A percentile compares a stretch with the other conserved stretches of the same genome.
These are phyloP conservation scores for Cairneyella variabilis DNA, from an alignment of 495 filamentous ascomycete genomes.

Conservation along the genomic window DNA sequence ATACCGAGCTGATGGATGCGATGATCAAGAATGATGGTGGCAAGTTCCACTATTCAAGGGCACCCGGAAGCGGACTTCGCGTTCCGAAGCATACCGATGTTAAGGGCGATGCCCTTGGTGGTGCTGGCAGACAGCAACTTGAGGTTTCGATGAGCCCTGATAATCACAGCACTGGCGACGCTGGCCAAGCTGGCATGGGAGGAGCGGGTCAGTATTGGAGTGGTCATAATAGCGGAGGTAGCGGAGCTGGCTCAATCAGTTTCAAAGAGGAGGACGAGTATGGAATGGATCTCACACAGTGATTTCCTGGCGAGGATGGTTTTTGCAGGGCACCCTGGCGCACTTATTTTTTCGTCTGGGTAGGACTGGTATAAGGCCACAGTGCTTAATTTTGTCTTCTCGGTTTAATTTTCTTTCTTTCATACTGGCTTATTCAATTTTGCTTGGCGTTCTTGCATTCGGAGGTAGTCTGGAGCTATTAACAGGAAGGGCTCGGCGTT, in stretches of 20 bases:
- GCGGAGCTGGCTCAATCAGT: slow-evolving; percentile 45
- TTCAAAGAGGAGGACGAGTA: slow-evolving; percentile 95
- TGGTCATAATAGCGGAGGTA: slow-evolving; percentile 60
- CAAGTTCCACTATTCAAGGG: slow-evolving; percentile 76
- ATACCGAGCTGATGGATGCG: slow-evolving; percentile 81
- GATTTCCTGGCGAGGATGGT: slow-evolving; percentile 37
- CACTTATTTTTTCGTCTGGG: neutral
- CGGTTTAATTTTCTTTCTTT: slow-evolving; percentile 27
- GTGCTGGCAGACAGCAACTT: slow-evolving; percentile 44
- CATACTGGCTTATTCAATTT: slow-evolving; percentile 18
- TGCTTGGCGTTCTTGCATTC: slow-evolving; percentile 24
- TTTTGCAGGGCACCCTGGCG: slow-evolving; percentile 19
- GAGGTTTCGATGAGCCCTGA: slow-evolving; percentile 64
- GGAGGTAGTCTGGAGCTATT: slow-evolving; percentile 25
- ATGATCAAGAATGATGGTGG: slow-evolving; percentile 70
- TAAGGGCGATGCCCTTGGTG: slow-evolving; percentile 67
- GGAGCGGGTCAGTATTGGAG: slow-evolving; percentile 66
- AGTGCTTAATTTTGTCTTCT: slow-evolving; percentile 25
- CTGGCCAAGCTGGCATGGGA: slow-evolving; percentile 43
- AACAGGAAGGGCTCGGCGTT: slow-evolving; percentile 20
- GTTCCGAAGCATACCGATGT: slow-evolving; percentile 92
- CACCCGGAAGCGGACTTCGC: slow-evolving; percentile 77
- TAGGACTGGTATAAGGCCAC: neutral
- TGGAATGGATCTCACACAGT: slow-evolving; percentile 68
- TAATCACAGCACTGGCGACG: slow-evolving; percentile 54